Percentiles rank a stretch among this genome's conserved stretches.
phyloP scores from a whole-genome alignment of 768 basidiomycete species.

The Suillus decipiens region DNA sequence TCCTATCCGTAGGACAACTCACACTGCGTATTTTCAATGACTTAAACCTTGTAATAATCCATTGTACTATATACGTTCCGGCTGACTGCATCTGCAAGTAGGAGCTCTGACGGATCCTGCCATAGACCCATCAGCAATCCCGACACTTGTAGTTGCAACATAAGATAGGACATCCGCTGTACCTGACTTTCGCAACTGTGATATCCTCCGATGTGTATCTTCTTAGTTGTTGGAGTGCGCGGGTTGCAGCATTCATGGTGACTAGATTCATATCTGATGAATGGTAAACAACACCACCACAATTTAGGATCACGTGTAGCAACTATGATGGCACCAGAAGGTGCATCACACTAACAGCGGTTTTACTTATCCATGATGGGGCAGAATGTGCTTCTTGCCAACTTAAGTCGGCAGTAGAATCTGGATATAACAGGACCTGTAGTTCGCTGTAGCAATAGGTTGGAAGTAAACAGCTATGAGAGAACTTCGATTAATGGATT shows the following conservation, averaged over 20 bases:
- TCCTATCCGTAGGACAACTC: neutral
- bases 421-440: neutral
- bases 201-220: neutral
- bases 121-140: neutral
- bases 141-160: neutral
- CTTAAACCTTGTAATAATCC: slow-evolving; percentile 1
- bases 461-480: neutral
- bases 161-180: neutral
- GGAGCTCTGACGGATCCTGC: neutral
- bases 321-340: neutral
- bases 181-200: neutral
- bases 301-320: neutral
- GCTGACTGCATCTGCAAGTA: neutral
- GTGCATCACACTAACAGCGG: neutral
- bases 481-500: neutral
- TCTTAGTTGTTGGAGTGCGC: neutral
- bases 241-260: neutral
- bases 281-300: neutral
- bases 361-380: neutral
- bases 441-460: neutral
- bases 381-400: neutral
- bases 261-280: neutral
- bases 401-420: neutral
- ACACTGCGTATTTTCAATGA: neutral
- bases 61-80: neutral